phyloP scores from a whole-genome alignment of 78 protist genomes.

The Dictyostelium discoideum region dicty_2.7 NC_007088.5:7427001-7427500 shows the following conservation, averaged over 20 bases:
- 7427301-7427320: too few species aligned
- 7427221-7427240: background rate
- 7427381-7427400: conserved; percentile 20
- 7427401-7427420: background rate
- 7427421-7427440: background rate
- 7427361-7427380: background rate
- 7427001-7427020: background rate
- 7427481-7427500: conserved; percentile 3
- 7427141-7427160: background rate
- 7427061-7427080: background rate
- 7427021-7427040: background rate
- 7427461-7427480: background rate
- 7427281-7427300: background rate
- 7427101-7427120: background rate
- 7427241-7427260: background rate
- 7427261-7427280: background rate
- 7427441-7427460: background rate
- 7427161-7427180: background rate
- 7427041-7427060: background rate
- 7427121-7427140: background rate
- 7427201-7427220: background rate
- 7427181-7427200: background rate
- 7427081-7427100: background rate
- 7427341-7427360: background rate
- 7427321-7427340: background rate